Evolutionary conservation across 2,329 filamentous ascomycete genomes (phyloP).

Genomic region (Fusarium avenaceum): DNA sequence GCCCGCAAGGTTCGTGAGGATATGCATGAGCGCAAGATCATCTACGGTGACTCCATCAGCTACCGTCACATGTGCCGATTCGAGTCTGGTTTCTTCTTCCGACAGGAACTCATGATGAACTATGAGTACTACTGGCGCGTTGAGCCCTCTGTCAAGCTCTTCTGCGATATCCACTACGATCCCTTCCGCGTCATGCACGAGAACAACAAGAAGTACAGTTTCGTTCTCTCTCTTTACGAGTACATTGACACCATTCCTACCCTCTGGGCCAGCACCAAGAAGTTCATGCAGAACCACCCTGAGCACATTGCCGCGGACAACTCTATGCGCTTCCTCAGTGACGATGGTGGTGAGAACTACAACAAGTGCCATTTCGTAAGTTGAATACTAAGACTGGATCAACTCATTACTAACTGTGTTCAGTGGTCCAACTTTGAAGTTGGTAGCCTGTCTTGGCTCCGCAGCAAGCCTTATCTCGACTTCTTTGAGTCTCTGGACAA

Average conservation of each 20-base stretch:
- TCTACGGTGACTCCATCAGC: conserved; percentile 96
- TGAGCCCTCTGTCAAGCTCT: conserved; percentile 95
- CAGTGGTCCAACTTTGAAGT: conserved; percentile 99
- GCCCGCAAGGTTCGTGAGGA: conserved; percentile 91
- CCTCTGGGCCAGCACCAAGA: conserved; percentile 94
- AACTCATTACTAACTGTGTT: conserved; percentile 43
- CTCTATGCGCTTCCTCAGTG: conserved; percentile 90
- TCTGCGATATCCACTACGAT: conserved; percentile 95
- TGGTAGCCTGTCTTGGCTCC: conserved; percentile 92
- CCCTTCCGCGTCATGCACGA: conserved; percentile 97
- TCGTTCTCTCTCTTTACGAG: conserved; percentile 94
- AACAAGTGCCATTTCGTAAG: conserved; percentile 97
- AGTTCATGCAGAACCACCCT: conserved; percentile 90
- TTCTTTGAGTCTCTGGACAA: conserved; percentile 90
- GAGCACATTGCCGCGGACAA: conserved; percentile 89
- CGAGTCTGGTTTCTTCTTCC: conserved; percentile 99
- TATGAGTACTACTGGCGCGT: conserved; percentile 99
- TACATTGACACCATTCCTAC: conserved; percentile 97
- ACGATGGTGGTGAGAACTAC: conserved; percentile 91
- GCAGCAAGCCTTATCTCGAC: conserved; percentile 88
- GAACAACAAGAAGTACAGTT: conserved; percentile 98
- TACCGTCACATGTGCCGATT: conserved; percentile 99
- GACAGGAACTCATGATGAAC: conserved; percentile 90
- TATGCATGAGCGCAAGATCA: conserved; percentile 95
- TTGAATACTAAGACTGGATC: too few relatives aligned